A percentile compares a stretch with the other conserved stretches of the same genome.
Conservation (phyloP, 106 monocot genomes). For the Dendrobium officinale region DNA sequence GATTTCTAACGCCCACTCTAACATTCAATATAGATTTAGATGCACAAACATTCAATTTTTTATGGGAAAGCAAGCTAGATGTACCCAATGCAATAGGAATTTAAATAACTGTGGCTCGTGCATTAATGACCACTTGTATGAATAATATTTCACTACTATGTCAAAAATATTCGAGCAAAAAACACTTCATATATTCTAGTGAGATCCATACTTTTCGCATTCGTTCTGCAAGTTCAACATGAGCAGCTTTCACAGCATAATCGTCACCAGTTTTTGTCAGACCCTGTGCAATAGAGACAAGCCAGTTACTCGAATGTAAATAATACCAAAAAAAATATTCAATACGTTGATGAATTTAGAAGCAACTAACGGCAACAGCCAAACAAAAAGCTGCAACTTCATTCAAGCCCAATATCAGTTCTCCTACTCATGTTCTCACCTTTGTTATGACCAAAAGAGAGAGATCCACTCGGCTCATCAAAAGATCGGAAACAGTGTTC, state of each 20-base stretch:
- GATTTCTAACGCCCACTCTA: not conserved
- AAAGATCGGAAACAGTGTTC: constrained; percentile 88
- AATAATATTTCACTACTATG: not conserved
- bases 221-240: constrained; percentile 98
- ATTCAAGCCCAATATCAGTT: not conserved
- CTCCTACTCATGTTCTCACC: constrained; percentile 25
- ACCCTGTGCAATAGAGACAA: constrained; percentile 38
- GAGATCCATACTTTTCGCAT: constrained; percentile 74
- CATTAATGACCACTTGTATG: not conserved
- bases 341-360: not conserved
- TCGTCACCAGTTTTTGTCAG: constrained; percentile 98
- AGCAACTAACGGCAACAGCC: not conserved
- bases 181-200: not conserved
- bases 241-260: constrained; percentile 98
- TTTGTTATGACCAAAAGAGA: constrained; percentile 98
- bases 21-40: not conserved
- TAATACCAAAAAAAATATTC: not conserved
- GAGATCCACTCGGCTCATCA: constrained; percentile 96
- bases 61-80: not conserved
- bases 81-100: not conserved
- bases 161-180: not conserved
- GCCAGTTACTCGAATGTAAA: not conserved
- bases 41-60: not conserved
- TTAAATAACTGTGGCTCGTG: not conserved
- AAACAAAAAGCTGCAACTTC: not conserved